phyloP scores from a whole-genome alignment of 495 filamentous ascomycete species.

The Hypomontagnella submonticulosa region DNA sequence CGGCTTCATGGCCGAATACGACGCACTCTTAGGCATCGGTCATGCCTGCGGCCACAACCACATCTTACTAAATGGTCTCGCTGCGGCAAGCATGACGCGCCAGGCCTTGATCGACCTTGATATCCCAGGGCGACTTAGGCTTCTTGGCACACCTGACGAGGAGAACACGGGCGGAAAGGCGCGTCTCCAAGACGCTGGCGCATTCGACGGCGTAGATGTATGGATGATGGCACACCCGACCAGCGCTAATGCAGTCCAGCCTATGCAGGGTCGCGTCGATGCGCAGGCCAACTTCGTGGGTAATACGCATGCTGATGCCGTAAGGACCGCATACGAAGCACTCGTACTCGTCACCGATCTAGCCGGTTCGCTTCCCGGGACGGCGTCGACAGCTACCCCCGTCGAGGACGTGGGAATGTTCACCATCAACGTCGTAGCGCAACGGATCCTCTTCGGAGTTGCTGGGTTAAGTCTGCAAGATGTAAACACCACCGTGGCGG shows the following conservation, averaged over 20 bases:
- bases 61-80: constrained; percentile 58
- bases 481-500: constrained; percentile 29
- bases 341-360: constrained; percentile 37
- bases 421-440: constrained; percentile 48
- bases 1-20: constrained; percentile 60
- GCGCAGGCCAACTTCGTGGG: constrained; percentile 31
- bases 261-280: constrained; percentile 41
- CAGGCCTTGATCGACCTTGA: constrained; percentile 53
- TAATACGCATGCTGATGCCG: constrained; percentile 28
- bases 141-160: constrained; percentile 68
- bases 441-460: constrained; percentile 34
- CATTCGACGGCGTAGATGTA: constrained; percentile 64
- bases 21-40: constrained; percentile 58
- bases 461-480: constrained; percentile 22
- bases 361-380: constrained; percentile 25
- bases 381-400: constrained; percentile 30
- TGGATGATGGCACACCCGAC: constrained; percentile 64
- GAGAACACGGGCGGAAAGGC: constrained; percentile 68
- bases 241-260: constrained; percentile 36
- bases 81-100: constrained; percentile 54
- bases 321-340: constrained; percentile 38
- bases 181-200: constrained; percentile 62
- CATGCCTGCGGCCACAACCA: constrained; percentile 63
- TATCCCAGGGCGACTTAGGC: constrained; percentile 59
- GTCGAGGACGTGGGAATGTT: constrained; percentile 58